Evolutionary conservation across 176 grass and related monocot genomes (phyloP).

Genomic region (Elaeis guineensis): DNA sequence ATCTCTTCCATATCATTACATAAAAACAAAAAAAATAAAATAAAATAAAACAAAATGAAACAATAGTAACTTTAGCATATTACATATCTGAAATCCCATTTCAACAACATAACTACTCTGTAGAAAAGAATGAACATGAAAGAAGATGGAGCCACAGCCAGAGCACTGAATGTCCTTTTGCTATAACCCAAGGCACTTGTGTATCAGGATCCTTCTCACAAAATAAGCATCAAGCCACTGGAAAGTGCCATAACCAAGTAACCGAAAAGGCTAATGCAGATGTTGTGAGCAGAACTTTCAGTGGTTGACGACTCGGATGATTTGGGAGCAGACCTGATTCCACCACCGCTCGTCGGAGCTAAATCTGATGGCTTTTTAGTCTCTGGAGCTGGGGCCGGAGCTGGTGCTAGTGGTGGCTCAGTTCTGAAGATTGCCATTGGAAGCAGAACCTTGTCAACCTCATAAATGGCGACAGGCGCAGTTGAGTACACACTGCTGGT

Average conservation of each 20-base stretch:
- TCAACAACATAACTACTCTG: background rate
- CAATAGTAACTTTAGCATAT: background rate
- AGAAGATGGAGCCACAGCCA: background rate
- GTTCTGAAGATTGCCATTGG: constrained; percentile 33
- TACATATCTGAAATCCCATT: background rate
- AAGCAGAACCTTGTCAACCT: constrained; percentile 32
- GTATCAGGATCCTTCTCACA: constrained; percentile 15
- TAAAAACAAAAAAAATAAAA: background rate
- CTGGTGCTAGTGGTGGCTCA: constrained; percentile 23
- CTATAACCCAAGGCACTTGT: background rate
- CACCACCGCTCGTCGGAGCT: constrained; percentile 21
- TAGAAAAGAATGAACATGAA: background rate
- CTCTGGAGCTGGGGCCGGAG: constrained; percentile 30
- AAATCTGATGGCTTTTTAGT: constrained; percentile 37
- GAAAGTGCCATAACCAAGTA: constrained; percentile 33
- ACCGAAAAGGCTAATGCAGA: constrained; percentile 5
- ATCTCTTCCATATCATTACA: background rate
- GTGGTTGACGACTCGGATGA: constrained; percentile 15
- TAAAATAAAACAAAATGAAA: background rate
- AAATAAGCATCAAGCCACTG: constrained; percentile 47
- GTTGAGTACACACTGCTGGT: constrained; percentile 42
- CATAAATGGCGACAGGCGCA: constrained; percentile 25
- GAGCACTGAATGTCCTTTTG: background rate
- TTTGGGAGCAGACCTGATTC: constrained; percentile 21
- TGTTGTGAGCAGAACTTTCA: constrained; percentile 19